phyloP scores from a whole-genome alignment of 805 yeast species.

The Metschnikowia dekortorum region DNA sequence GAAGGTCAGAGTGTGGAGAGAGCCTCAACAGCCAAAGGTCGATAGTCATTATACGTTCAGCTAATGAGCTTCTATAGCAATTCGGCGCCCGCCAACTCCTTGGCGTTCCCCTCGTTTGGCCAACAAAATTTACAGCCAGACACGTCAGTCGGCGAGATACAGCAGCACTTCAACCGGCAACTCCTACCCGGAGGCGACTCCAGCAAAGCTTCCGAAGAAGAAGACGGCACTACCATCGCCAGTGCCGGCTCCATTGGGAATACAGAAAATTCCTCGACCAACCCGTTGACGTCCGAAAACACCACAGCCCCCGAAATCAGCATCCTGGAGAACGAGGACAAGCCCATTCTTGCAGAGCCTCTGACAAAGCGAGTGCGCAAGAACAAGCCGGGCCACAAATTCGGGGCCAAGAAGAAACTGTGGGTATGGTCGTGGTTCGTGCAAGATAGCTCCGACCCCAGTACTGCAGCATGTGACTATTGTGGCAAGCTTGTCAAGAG shows the following conservation, averaged over 20 bases:
- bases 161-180: conserved; percentile 9
- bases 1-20: too few relatives aligned
- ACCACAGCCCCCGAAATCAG: neutral
- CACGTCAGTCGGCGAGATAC: conserved; percentile 6
- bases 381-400: conserved; percentile 51
- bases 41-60: too few relatives aligned
- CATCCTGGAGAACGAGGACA: conserved; percentile 1
- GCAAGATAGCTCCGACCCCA: conserved; percentile 45
- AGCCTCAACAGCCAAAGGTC: too few relatives aligned
- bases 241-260: conserved; percentile 1
- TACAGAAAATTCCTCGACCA: neutral
- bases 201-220: neutral
- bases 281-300: neutral
- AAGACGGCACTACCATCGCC: neutral
- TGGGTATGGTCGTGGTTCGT: conserved; percentile 65
- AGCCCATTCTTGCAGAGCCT: neutral
- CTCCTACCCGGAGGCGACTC: neutral
- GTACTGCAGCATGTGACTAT: conserved; percentile 50
- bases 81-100: conserved; percentile 16
- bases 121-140: conserved; percentile 13
- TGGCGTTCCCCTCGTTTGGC: conserved; percentile 22
- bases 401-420: conserved; percentile 57
- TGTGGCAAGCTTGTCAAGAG: conserved; percentile 49
- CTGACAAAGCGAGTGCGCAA: conserved; percentile 27
- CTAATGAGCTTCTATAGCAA: conserved; percentile 19